Base-by-base conservation (phyloP, 176 grass and related monocot genomes). In the Aegilops speltoides region DNA sequence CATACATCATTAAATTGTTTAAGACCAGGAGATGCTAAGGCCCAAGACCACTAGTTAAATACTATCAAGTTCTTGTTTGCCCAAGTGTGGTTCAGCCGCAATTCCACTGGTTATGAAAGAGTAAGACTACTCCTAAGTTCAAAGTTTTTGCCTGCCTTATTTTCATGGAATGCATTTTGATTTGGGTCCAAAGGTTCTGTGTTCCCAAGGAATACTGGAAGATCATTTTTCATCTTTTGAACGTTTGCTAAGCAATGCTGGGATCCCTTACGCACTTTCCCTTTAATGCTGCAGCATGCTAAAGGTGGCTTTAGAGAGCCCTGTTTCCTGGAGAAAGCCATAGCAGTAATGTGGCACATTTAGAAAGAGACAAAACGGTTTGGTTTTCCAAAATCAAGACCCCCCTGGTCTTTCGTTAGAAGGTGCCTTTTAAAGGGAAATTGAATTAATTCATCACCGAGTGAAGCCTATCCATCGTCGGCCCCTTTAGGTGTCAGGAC, bases 21-120 rank as follows among this genome's bases (percentile, higher is more conserved):
- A 70, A 69, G 56, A 78, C 26, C 29, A 78, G 46, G 8, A 83
- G 62, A 88, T 69, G 32, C 28, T 67, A 57, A 52, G 34, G 19
- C 5, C 22, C 46, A 76, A 6, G 7, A 81, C 36, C 43, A 29
- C 8, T 73, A 78, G 71, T 37, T 16, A 74, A 82, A 46, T 67
- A 81, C 17, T 68, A 76, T 48, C 15, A 76, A 75, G 73, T 76
- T 52, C 73, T 52, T 31, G 73, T 52, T 52, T 76, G 43, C 73
- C 24, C 28, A 75, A 74, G 23, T 75, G 23, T 4, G 7, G 72
- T 13, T 74, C 71, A 74, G 70, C 71, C 5, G 6, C 37, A 45
- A 73, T 73, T 45, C 10, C 38, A 73, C 12, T 73, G 6, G 38
- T 45, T 73, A 73, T 25, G 12, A 14, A 73, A 73, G 37, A 43